These are phyloP conservation scores for Globisporangium megalacanthum DNA, from an alignment of 352 stramenopile species.

Conservation along the genomic window DNA sequence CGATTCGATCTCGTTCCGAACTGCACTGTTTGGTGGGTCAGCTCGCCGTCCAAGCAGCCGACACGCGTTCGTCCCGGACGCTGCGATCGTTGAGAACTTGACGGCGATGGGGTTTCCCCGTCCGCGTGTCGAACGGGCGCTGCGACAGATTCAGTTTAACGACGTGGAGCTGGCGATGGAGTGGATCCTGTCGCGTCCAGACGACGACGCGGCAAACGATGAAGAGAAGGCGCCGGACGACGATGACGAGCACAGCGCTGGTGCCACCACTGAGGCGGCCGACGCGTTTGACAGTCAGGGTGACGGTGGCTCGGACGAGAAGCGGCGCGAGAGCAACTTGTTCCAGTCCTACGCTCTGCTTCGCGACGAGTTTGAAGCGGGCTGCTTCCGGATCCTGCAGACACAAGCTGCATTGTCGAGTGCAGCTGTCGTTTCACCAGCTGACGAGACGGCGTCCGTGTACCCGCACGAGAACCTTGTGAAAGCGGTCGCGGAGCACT, in stretches of 20 bases:
- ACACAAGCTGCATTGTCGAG: conserved; percentile 21
- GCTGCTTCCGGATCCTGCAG: conserved; percentile 62
- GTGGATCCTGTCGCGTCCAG: conserved; percentile 91
- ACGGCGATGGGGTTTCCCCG: conserved; percentile 94
- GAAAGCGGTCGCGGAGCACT: conserved; percentile 59
- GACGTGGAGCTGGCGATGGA: conserved; percentile 96
- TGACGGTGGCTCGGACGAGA: conserved; percentile 19
- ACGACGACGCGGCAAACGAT: conserved; percentile 48
- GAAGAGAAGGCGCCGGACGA: conserved; percentile 22
- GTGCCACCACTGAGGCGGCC: neutral
- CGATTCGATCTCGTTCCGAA: conserved; percentile 37
- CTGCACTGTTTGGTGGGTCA: conserved; percentile 41
- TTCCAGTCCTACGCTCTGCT: conserved; percentile 45
- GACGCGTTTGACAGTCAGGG: neutral
- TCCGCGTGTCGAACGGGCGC: conserved; percentile 84
- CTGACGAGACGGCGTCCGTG: neutral
- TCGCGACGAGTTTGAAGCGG: conserved; percentile 51
- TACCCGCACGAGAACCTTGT: conserved; percentile 49
- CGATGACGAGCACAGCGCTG: conserved; percentile 17
- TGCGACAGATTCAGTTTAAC: conserved; percentile 88
- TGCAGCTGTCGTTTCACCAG: neutral
- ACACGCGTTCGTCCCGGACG: conserved; percentile 84
- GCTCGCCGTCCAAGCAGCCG: conserved; percentile 18
- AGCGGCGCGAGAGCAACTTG: conserved; percentile 40
- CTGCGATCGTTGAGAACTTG: conserved; percentile 89